Evolutionary conservation across 2,329 filamentous ascomycete species (phyloP), one percentile per base, ranked within the genome.

Genomic region (Fusarium devonianum): DNA sequence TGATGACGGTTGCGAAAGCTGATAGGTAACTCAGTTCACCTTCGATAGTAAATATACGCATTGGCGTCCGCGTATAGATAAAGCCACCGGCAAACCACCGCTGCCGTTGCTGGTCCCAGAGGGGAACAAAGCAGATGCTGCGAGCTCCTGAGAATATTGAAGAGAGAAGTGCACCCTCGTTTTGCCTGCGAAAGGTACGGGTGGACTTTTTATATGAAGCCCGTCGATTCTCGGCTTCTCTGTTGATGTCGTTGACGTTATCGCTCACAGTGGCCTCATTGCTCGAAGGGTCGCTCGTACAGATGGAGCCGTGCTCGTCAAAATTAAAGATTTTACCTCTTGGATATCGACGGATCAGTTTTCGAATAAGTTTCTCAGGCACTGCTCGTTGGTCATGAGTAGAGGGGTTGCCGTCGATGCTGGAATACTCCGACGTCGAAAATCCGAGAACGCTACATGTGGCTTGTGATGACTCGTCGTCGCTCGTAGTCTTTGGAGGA

Each of bases 1-100:
- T 84, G 13, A 82, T 78, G 1, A 78, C 77, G 36, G 78, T 76
- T 0, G 75, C 76, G 56, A 84, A 84, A 0, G 77, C 78, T 4
- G 69, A 67, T 4, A 84, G 67, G 22, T 78, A 80, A 11, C 73
- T 78, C 2, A 85, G 70, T 32, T 84, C 82, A 12, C 75, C 73
- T 28, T 75, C 68, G 1, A 70, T 57, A 1, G 73, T 75, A 23
- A 84, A 76, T 4, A 75, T 67, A 5, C 77, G 74, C 0, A 71
- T 74, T 2, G 71, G 69, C 1, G 63, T 69, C 11, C 67, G 71
- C 0, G 79, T 81, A 70, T 80, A 83, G 7, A 74, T 67, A 39
- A 84, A 78, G 8, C 75, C 74, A 0, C 75, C 77, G 0, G 78
- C 74, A 49, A 75, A 80, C 75, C 77, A 80, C 7, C 77, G 69